Conservation (phyloP, 163 green algal genomes). For the Scenedesmus sp. region DNA sequence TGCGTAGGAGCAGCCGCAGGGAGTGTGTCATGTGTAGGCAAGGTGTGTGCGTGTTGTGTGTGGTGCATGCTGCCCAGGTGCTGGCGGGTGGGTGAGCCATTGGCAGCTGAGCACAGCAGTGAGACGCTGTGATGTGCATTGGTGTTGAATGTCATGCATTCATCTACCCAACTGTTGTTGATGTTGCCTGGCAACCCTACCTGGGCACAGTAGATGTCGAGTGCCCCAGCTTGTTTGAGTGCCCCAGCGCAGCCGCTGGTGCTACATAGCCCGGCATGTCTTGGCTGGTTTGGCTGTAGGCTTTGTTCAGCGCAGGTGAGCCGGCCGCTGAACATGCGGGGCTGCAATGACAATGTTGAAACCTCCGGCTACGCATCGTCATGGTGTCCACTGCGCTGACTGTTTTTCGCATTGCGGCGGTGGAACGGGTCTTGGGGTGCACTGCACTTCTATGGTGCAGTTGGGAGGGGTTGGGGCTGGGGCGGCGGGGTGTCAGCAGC, state of each 20-base stretch:
- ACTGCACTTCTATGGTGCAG: not conserved
- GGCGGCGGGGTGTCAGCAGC: not conserved
- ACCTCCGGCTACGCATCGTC: not conserved
- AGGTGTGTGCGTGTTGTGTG: constrained; percentile 10
- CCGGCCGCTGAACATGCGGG: not conserved
- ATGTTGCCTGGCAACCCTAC: not conserved
- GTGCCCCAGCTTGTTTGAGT: not conserved
- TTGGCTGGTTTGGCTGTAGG: not conserved
- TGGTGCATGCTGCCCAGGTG: not conserved
- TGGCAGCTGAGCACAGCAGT: not conserved
- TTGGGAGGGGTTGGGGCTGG: not conserved
- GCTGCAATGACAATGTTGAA: not conserved
- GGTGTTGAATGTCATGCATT: not conserved
- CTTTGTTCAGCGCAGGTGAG: not conserved
- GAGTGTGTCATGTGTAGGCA: not conserved
- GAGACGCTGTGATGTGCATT: not conserved
- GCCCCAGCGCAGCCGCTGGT: constrained; percentile 1
- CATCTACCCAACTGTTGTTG: not conserved
- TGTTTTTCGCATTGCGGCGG: not conserved
- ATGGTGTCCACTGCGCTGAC: not conserved
- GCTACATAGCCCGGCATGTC: not conserved
- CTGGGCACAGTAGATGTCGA: not conserved
- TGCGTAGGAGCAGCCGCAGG: not conserved
- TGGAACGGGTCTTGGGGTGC: not conserved
- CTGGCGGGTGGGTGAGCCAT: not conserved